Evolutionary conservation across 139 green algal genomes (phyloP).

Genomic region (Coelastrella sp.): DNA sequence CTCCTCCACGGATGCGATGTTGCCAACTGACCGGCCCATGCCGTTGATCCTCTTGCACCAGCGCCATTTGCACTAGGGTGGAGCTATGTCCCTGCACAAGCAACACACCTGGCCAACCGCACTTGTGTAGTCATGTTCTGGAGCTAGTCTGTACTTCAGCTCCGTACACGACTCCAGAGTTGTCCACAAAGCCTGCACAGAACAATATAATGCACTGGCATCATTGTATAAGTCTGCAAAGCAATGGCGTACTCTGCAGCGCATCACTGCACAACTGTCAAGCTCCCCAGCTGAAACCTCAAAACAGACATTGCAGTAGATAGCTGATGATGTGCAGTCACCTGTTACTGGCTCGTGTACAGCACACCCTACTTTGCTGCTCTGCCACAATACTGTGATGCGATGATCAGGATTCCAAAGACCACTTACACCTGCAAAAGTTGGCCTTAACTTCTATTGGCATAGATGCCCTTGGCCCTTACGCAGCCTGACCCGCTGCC

Average conservation of each 20-base stretch:
- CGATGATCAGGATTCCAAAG: not conserved
- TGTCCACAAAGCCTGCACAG: slow-evolving; percentile 6
- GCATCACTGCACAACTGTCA: not conserved
- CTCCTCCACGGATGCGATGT: not conserved
- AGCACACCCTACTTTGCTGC: not conserved
- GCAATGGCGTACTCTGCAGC: not conserved
- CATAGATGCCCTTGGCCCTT: not conserved
- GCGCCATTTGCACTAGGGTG: not conserved
- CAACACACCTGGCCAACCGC: not conserved
- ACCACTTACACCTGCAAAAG: not conserved
- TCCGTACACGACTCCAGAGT: slow-evolving; percentile 8
- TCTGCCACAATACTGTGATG: not conserved
- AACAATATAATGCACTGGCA: not conserved
- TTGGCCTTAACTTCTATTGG: not conserved
- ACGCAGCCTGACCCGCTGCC: not conserved
- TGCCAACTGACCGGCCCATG: not conserved
- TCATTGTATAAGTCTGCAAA: not conserved
- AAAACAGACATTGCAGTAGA: not conserved
- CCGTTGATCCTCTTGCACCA: not conserved
- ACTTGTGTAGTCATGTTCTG: not conserved
- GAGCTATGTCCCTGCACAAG: not conserved
- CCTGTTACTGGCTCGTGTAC: not conserved
- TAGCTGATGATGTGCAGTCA: not conserved
- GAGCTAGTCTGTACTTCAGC: not conserved
- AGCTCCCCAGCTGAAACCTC: not conserved